Evolutionary conservation across 805 yeast species (phyloP).

Genomic region (Millerago galiae): DNA sequence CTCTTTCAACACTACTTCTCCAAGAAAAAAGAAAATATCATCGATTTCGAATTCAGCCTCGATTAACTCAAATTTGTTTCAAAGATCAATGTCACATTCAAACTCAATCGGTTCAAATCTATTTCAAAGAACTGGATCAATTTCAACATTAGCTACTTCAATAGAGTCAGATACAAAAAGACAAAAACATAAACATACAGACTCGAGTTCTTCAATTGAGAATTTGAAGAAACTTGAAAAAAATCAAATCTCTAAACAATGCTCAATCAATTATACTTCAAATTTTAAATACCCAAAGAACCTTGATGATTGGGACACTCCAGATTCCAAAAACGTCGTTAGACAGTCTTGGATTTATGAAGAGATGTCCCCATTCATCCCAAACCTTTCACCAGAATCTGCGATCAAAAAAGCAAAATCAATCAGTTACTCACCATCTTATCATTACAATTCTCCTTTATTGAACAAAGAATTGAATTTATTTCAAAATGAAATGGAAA

Average conservation of each 20-base stretch:
- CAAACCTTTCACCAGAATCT: conserved; percentile 1
- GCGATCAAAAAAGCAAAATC: conserved; percentile 5
- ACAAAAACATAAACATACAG: conserved; percentile 6
- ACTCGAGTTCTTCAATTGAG: conserved; percentile 13
- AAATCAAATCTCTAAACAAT: conserved; percentile 18
- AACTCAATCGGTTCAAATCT: conserved; percentile 11
- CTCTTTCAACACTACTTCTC: conserved; percentile 19
- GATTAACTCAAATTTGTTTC: neutral
- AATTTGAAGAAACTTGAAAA: conserved; percentile 19
- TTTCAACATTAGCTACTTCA: conserved; percentile 21
- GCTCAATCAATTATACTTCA: conserved; percentile 11
- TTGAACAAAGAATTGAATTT: conserved; percentile 5
- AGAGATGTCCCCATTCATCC: conserved; percentile 11
- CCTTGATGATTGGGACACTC: conserved; percentile 17
- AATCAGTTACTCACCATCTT: conserved; percentile 8
- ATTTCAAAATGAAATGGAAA: conserved; percentile 11
- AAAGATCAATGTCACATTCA: conserved; percentile 12
- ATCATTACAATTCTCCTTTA: conserved; percentile 5
- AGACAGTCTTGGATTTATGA: conserved; percentile 23
- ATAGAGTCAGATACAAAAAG: neutral
- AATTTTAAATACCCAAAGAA: conserved; percentile 3
- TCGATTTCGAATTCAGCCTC: neutral
- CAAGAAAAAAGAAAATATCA: neutral
- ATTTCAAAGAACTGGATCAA: conserved; percentile 18
- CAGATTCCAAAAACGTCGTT: conserved; percentile 16